Base-by-base conservation (phyloP, 495 filamentous ascomycete genomes). In the Penicillium cosmopolitanum region DNA sequence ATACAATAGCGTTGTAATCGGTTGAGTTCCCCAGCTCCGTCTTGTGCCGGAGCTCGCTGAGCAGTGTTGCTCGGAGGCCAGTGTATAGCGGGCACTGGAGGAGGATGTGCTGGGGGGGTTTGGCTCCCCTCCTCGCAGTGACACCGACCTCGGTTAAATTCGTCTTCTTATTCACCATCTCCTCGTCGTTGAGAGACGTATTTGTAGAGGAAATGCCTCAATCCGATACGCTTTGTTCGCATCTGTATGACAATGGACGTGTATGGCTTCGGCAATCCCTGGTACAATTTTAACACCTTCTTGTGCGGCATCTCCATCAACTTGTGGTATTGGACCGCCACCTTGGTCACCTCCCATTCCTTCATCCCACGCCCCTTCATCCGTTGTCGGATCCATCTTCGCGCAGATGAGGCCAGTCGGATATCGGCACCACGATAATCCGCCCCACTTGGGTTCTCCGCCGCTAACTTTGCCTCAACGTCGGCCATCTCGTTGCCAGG, bases 401-500 rank as follows among this genome's bases (percentile, higher is more conserved):
- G 11, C 11, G 11, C 11, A 0, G 12, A 38, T n/a, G 11, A 38
- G 12, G 36, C 36, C 12, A 38, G 4, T n/a, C 36, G 36, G 36
- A 38, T 6, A 4, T 13, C 36, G 11, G 12, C 12, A n/a, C 11
- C 10, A 38, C 36, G 11, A 13, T 38, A n/a, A n/a, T 38, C 36
- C 36, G 11, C 15, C 36, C 36, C 11, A 13, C 36, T 12, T 0
- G 1, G 5, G 4, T 6, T 13, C 15, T 38, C 36, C 12, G 36
- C 36, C 11, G 11, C 36, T 2, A 48, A 48, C 44, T 48, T 48
- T 4, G 44, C 16, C 1, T 48, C n/a, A 48, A 48, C 44, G 48
- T 75, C 66, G 12, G 67, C 65, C 0, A 46, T 58, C 58, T 72
- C 58, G 52, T 73, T 72, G 15, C 66, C 66, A 56, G 52, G 56